A percentile compares a stretch with the other conserved stretches of the same genome.
Conservation (phyloP, 495 filamentous ascomycete species). For the Copromyces sp. region DNA sequence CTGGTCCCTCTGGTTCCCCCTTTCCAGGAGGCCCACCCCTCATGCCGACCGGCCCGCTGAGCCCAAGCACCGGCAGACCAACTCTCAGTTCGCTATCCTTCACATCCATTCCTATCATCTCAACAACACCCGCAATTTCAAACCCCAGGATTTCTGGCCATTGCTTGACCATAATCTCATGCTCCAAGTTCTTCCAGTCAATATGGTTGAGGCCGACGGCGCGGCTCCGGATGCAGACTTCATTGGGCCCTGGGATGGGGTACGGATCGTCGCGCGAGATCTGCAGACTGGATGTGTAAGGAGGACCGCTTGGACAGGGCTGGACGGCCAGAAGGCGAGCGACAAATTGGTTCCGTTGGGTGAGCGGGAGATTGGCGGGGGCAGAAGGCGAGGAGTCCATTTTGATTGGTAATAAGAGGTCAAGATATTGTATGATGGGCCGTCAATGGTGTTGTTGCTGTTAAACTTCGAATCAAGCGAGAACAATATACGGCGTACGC, state of each 20-base stretch:
- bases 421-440: not conserved
- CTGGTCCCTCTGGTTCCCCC: not conserved
- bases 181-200: slow-evolving; percentile 28
- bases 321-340: not conserved
- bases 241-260: slow-evolving; percentile 19
- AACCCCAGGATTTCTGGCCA: slow-evolving; percentile 32
- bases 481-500: not conserved
- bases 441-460: not conserved
- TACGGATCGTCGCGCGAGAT: not conserved
- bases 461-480: not conserved
- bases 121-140: slow-evolving; percentile 29
- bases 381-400: not conserved
- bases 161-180: slow-evolving; percentile 19
- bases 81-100: slow-evolving; percentile 15
- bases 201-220: slow-evolving; percentile 30
- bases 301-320: not conserved
- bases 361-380: not conserved
- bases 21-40: not conserved
- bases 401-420: not conserved
- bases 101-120: slow-evolving; percentile 22
- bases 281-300: slow-evolving; percentile 1
- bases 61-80: slow-evolving; percentile 32
- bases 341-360: not conserved
- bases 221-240: slow-evolving; percentile 27
- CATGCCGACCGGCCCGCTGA: slow-evolving; percentile 9